Percentiles rank a stretch among this genome's conserved stretches.
Evolutionary conservation across 768 basidiomycete species (phyloP).

Genomic region (Bullera alba): DNA sequence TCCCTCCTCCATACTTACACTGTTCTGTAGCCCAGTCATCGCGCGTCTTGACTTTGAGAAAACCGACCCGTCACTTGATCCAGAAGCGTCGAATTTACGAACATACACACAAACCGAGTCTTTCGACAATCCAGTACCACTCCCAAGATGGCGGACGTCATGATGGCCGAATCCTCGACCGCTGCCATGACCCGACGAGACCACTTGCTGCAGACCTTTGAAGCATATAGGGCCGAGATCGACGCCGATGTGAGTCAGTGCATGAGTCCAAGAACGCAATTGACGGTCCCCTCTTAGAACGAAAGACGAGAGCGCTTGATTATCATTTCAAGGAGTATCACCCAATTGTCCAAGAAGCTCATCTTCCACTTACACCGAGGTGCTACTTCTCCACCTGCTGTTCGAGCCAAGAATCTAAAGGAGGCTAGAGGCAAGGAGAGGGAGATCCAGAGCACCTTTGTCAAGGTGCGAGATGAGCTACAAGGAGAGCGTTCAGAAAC

Average conservation of each 20-base stretch:
- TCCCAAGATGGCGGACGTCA: constrained; percentile 18
- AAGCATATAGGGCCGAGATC: constrained; percentile 29
- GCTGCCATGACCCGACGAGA: constrained; percentile 18
- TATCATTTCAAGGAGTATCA: constrained; percentile 80
- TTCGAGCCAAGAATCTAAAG: constrained; percentile 32
- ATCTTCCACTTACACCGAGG: constrained; percentile 88
- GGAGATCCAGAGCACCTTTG: constrained; percentile 63
- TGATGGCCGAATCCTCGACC: constrained; percentile 28
- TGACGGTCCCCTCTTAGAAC: constrained; percentile 50
- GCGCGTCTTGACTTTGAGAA: no score
- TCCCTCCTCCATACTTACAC: no score
- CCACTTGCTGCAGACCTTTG: constrained; percentile 32
- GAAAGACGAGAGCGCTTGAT: constrained; percentile 85
- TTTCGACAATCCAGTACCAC: background rate
- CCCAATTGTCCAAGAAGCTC: constrained; percentile 81
- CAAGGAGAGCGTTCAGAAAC: constrained; percentile 18
- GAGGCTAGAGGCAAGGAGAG: constrained; percentile 55
- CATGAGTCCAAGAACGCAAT: background rate
- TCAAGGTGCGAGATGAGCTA: constrained; percentile 51
- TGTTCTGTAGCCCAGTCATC: no score
- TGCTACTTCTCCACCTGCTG: constrained; percentile 33
- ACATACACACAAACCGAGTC: no score
- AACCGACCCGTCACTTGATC: no score
- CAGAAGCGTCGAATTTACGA: no score
- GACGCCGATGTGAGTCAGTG: constrained; percentile 31